These are phyloP conservation scores for Pythium vanterpoolii DNA, from an alignment of 352 stramenopile species.

Conservation along the genomic window DNA sequence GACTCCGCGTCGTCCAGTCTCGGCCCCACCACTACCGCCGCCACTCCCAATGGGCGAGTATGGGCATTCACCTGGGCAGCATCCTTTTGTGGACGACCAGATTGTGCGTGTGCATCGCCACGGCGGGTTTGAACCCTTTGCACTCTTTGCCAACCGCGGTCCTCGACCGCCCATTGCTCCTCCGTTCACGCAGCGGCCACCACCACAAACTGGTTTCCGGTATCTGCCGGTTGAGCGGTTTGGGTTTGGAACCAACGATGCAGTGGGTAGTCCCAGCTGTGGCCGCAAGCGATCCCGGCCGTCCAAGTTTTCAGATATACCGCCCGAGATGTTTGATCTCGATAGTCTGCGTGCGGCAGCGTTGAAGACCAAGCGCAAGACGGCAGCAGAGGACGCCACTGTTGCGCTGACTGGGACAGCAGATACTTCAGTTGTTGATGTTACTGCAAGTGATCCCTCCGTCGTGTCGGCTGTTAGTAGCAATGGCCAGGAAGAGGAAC, in stretches of 20 bases:
- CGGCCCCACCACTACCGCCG: not conserved
- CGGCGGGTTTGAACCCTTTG: constrained; percentile 54
- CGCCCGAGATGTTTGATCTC: constrained; percentile 42
- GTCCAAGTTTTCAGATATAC: not conserved
- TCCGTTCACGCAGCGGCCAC: not conserved
- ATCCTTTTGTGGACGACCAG: constrained; percentile 42
- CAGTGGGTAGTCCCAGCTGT: not conserved
- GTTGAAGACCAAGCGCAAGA: constrained; percentile 48
- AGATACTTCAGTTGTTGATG: not conserved
- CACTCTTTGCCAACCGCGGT: not conserved
- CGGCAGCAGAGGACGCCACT: not conserved
- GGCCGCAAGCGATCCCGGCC: constrained; percentile 8
- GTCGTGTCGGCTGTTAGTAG: not conserved
- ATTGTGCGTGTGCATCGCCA: constrained; percentile 76
- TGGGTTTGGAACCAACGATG: not conserved
- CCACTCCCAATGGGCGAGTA: constrained; percentile 1
- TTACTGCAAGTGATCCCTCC: not conserved
- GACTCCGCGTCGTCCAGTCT: not conserved
- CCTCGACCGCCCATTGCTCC: constrained; percentile 4
- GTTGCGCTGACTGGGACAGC: not conserved
- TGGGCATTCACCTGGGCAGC: constrained; percentile 4
- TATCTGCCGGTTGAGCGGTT: constrained; percentile 17
- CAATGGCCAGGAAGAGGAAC: not conserved
- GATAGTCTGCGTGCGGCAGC: constrained; percentile 66
- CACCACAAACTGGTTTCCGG: constrained; percentile 7